These are phyloP conservation scores for Echinosophora koreensis DNA, from an alignment of 306 rosid species.

Conservation along the genomic window DNA sequence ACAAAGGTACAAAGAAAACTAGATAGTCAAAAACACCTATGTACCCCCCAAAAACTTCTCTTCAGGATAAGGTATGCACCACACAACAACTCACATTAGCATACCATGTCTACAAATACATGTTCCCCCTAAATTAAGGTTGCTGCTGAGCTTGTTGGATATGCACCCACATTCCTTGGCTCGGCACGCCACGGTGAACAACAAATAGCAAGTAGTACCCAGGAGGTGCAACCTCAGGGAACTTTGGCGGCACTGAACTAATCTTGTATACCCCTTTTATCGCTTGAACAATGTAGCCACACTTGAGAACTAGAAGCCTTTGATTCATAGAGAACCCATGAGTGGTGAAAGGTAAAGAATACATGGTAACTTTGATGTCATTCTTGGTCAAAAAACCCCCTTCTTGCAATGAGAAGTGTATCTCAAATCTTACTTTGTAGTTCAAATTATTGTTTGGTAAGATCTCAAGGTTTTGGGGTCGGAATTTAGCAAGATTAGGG, in stretches of 20 bases:
- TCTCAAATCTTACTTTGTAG: conserved; percentile 42
- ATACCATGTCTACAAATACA: too few relatives aligned
- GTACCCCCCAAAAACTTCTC: background rate
- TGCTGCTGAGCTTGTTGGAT: conserved; percentile 27
- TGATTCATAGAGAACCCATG: conserved; percentile 88
- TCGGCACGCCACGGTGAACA: conserved; percentile 81
- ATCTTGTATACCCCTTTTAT: conserved; percentile 11
- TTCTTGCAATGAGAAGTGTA: conserved; percentile 40
- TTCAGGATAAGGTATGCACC: too few relatives aligned
- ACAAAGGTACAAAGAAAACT: background rate
- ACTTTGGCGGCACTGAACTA: conserved; percentile 54
- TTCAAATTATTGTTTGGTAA: background rate
- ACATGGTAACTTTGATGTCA: conserved; percentile 64
- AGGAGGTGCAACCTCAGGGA: conserved; percentile 65
- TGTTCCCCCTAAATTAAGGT: background rate
- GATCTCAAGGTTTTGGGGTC: conserved; percentile 50
- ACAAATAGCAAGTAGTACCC: conserved; percentile 77
- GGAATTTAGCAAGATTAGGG: background rate
- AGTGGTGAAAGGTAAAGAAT: conserved; percentile 89
- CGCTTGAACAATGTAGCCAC: background rate
- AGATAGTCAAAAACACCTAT: background rate
- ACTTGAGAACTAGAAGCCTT: conserved; percentile 60
- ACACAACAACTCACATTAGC: background rate
- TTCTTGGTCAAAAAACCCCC: background rate
- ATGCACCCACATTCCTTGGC: conserved; percentile 72